A percentile compares a stretch with the other conserved stretches of the same genome.
Evolutionary conservation across 768 basidiomycete species (phyloP).

Genomic region (Suillus subaureus): DNA sequence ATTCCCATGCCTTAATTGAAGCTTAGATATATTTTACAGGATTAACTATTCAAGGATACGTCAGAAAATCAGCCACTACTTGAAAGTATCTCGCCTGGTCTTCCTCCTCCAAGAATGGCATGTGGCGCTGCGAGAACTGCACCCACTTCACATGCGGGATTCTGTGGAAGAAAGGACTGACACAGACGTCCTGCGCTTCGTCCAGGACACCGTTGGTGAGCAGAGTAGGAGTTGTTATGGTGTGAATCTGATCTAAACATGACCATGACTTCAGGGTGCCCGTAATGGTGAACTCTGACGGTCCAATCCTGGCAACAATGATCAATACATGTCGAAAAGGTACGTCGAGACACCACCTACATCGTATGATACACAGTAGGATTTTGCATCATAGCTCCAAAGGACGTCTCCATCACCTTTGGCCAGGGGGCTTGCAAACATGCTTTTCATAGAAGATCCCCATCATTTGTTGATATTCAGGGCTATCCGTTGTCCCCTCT

Average conservation of each 20-base stretch:
- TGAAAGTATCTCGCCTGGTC: constrained; percentile 38
- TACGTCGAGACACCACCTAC: constrained; percentile 11
- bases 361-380: constrained; percentile 17
- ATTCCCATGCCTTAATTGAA: not conserved
- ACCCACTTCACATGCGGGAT: constrained; percentile 32
- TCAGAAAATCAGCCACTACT: constrained; percentile 37
- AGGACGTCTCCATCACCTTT: constrained; percentile 23
- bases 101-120: constrained; percentile 45
- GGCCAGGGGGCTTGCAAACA: constrained; percentile 33
- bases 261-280: constrained; percentile 44
- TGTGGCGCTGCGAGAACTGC: constrained; percentile 36
- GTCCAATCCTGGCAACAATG: constrained; percentile 6
- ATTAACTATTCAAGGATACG: not conserved
- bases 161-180: constrained; percentile 31
- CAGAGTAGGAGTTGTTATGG: constrained; percentile 39
- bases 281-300: constrained; percentile 37
- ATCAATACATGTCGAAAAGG: not conserved
- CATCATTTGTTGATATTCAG: constrained; percentile 30
- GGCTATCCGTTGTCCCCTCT: constrained; percentile 25
- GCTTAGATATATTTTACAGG: not conserved
- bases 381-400: constrained; percentile 22
- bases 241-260: constrained; percentile 40
- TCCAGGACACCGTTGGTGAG: constrained; percentile 37
- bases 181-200: constrained; percentile 31
- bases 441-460: constrained; percentile 29